Percentiles rank a stretch among this genome's conserved stretches.
These are phyloP conservation scores for Sphaerostilbella broomeana DNA, from an alignment of 2,329 filamentous ascomycete species.

Conservation along the genomic window DNA sequence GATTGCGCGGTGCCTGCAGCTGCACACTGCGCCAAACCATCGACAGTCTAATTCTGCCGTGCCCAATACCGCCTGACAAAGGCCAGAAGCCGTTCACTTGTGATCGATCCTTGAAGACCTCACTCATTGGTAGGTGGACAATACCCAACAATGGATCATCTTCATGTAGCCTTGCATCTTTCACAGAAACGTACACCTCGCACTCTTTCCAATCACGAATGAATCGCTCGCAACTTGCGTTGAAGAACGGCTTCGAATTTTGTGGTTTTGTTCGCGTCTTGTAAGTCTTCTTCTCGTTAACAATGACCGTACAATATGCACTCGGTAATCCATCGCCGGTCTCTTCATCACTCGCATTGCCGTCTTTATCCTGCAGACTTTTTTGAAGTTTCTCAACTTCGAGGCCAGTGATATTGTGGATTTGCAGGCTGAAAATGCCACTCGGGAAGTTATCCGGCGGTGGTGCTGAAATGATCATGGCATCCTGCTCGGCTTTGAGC, in stretches of 20 bases:
- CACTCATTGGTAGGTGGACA: slow-evolving; percentile 58
- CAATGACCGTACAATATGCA: slow-evolving; percentile 64
- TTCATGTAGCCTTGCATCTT: slow-evolving; percentile 62
- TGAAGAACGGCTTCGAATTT: slow-evolving; percentile 73
- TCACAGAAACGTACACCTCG: slow-evolving; percentile 61
- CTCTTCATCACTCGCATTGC: slow-evolving; percentile 49
- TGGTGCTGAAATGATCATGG: slow-evolving; percentile 61
- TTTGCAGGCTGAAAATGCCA: slow-evolving; percentile 62
- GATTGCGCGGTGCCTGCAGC: slow-evolving; percentile 49
- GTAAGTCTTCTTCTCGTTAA: slow-evolving; percentile 66
- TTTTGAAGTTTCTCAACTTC: slow-evolving; percentile 51
- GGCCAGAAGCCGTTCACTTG: slow-evolving; percentile 63
- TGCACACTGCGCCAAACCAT: slow-evolving; percentile 67
- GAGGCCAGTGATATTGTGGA: slow-evolving; percentile 66
- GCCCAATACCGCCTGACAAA: slow-evolving; percentile 65
- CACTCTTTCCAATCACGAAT: slow-evolving; percentile 60
- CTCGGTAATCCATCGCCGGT: slow-evolving; percentile 60
- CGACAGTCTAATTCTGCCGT: slow-evolving; percentile 60
- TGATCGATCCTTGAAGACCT: slow-evolving; percentile 55
- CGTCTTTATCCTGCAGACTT: slow-evolving; percentile 38
- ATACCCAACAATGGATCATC: slow-evolving; percentile 64
- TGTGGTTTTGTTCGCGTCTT: slow-evolving; percentile 70
- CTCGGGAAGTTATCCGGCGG: slow-evolving; percentile 56
- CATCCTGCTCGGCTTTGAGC: slow-evolving; percentile 52
- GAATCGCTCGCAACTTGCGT: slow-evolving; percentile 67